Percentiles rank a stretch among this genome's conserved stretches.
Evolutionary conservation across 768 basidiomycete genomes (phyloP).

Genomic region (Rubroboletus satanas): DNA sequence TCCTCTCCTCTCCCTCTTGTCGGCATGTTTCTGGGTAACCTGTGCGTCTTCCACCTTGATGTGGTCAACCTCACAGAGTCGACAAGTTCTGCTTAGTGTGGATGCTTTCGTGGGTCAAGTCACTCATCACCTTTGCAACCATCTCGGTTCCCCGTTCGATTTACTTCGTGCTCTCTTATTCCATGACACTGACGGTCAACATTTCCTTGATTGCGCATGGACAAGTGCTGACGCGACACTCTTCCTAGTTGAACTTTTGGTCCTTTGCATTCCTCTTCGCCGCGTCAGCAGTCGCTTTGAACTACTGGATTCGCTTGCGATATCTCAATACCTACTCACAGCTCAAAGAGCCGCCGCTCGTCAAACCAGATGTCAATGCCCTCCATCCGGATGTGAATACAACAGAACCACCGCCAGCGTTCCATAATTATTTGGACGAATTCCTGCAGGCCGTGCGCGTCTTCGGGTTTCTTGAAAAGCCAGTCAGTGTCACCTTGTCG

Average conservation of each 20-base stretch:
- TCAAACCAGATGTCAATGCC: conserved; percentile 80
- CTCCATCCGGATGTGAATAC: conserved; percentile 91
- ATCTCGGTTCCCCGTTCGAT: conserved; percentile 79
- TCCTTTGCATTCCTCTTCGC: conserved; percentile 78
- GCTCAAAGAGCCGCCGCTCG: conserved; percentile 75
- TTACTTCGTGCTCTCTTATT: conserved; percentile 77
- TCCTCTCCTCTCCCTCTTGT: conserved; percentile 70
- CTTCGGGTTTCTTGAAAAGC: conserved; percentile 96
- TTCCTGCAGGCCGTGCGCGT: conserved; percentile 95
- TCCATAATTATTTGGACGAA: conserved; percentile 96
- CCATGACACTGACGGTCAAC: conserved; percentile 81
- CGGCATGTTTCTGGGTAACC: conserved; percentile 82
- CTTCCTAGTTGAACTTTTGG: conserved; percentile 80
- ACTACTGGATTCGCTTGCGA: conserved; percentile 82
- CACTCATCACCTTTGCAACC: conserved; percentile 73
- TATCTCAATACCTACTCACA: conserved; percentile 74
- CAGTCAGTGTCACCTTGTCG: conserved; percentile 47
- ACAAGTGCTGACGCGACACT: not conserved
- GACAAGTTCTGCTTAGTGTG: conserved; percentile 51
- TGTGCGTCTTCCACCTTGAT: conserved; percentile 44
- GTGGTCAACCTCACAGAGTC: not conserved
- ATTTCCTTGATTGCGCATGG: not conserved
- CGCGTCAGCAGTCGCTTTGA: conserved; percentile 60
- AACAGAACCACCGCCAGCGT: conserved; percentile 64
- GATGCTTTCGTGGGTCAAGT: conserved; percentile 74